phyloP scores from a whole-genome alignment of 2,329 filamentous ascomycete genomes.

The Penicillium brasilianum region DNA sequence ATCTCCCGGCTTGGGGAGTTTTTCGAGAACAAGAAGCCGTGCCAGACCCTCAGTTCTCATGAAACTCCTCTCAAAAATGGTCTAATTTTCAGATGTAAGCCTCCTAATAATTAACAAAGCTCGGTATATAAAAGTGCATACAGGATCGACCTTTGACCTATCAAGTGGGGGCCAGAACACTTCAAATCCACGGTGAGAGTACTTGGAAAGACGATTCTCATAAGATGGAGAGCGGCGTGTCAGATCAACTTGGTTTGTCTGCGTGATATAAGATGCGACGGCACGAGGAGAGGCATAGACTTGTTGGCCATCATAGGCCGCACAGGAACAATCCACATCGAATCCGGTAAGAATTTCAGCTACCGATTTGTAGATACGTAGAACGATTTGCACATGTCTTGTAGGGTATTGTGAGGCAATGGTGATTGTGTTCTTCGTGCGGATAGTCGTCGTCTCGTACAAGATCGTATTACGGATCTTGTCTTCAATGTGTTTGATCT shows the following conservation, averaged over 20 bases:
- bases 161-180: conserved; percentile 79
- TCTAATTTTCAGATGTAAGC: conserved; percentile 42
- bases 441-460: conserved; percentile 80
- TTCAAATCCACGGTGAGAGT: conserved; percentile 83
- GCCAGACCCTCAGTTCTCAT: conserved; percentile 76
- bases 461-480: conserved; percentile 77
- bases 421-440: conserved; percentile 86
- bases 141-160: conserved; percentile 74
- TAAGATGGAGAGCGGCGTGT: conserved; percentile 82
- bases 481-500: conserved; percentile 81
- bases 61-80: conserved; percentile 84
- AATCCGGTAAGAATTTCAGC: conserved; percentile 87
- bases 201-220: conserved; percentile 84
- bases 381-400: conserved; percentile 82
- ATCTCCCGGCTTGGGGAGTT: conserved; percentile 70
- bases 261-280: conserved; percentile 77
- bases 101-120: neutral
- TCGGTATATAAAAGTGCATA: conserved; percentile 18
- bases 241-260: conserved; percentile 80
- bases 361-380: conserved; percentile 82
- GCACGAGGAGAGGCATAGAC: conserved; percentile 81
- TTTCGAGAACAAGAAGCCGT: conserved; percentile 77
- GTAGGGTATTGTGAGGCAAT: conserved; percentile 84
- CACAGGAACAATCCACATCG: conserved; percentile 83
- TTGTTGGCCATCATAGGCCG: conserved; percentile 78